Percentiles rank a stretch among this genome's conserved stretches.
Evolutionary conservation across 495 filamentous ascomycete species (phyloP).

Genomic region (Penicillium simplicissimum): DNA sequence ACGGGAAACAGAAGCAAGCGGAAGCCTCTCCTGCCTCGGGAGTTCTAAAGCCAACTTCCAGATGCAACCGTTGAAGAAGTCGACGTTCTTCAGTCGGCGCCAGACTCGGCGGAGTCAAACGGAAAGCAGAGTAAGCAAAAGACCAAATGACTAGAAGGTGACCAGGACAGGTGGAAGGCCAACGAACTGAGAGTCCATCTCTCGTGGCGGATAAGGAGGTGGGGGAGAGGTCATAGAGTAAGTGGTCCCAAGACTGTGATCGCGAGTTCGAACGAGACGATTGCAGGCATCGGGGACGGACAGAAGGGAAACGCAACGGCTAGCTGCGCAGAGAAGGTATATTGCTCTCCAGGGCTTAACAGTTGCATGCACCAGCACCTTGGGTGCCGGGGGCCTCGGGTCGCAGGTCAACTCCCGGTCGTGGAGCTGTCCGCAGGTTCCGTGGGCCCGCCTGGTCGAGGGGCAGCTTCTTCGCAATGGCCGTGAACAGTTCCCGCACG

Average conservation of each 20-base stretch:
- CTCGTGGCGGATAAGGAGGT: slow-evolving; percentile 12
- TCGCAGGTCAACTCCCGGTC: slow-evolving; percentile 78
- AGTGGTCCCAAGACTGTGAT: neutral
- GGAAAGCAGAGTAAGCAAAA: slow-evolving; percentile 16
- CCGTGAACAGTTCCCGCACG: slow-evolving; percentile 94
- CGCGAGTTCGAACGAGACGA: neutral
- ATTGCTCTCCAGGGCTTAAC: slow-evolving; percentile 45
- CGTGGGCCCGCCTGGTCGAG: slow-evolving; percentile 91
- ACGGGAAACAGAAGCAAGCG: slow-evolving; percentile 23
- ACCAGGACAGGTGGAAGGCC: slow-evolving; percentile 23
- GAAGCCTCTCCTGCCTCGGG: slow-evolving; percentile 34
- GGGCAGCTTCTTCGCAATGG: slow-evolving; percentile 94
- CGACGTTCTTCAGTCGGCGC: slow-evolving; percentile 13
- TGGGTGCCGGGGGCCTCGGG: slow-evolving; percentile 78
- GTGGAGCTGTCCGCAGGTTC: slow-evolving; percentile 70
- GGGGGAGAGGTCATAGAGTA: slow-evolving; percentile 7
- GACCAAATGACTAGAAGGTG: slow-evolving; percentile 24
- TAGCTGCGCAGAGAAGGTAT: neutral
- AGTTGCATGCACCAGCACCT: slow-evolving; percentile 71
- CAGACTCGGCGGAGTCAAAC: slow-evolving; percentile 8
- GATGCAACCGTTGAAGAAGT: slow-evolving; percentile 24
- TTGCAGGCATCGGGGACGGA: neutral
- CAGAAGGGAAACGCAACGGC: neutral
- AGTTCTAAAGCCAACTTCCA: slow-evolving; percentile 42
- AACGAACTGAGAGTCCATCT: slow-evolving; percentile 18